Evolutionary conservation across 306 rosid species (phyloP).

Genomic region (Sesbania bispinosa): DNA sequence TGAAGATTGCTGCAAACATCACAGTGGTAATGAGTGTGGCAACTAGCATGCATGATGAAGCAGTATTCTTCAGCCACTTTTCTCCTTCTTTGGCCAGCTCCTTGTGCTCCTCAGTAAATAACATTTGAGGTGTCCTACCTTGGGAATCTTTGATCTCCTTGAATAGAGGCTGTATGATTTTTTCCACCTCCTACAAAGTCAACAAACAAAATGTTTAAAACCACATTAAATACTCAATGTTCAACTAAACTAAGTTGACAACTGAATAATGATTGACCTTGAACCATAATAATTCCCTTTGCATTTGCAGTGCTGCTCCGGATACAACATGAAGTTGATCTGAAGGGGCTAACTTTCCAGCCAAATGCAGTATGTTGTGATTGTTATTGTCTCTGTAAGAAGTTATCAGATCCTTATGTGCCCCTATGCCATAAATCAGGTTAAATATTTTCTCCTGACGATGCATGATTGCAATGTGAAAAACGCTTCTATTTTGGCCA

Average conservation of each 20-base stretch:
- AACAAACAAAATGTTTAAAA: no score
- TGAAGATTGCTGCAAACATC: slow-evolving; percentile 18
- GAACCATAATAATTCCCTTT: no score
- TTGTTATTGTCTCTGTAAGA: slow-evolving; percentile 9
- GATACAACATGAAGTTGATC: no score
- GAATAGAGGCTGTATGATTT: no score
- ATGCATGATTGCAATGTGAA: slow-evolving; percentile 2
- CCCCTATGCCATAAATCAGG: slow-evolving; percentile 18
- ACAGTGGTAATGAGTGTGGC: slow-evolving; percentile 13
- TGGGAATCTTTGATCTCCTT: no score
- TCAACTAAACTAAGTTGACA: no score
- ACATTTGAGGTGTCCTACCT: slow-evolving; percentile 15
- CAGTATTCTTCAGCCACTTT: slow-evolving; percentile 21
- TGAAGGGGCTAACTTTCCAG: slow-evolving; percentile 15
- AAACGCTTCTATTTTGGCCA: slow-evolving; percentile 12
- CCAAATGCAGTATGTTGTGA: slow-evolving; percentile 18
- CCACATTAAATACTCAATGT: no score
- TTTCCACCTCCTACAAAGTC: no score
- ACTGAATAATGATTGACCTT: no score
- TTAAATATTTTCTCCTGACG: slow-evolving; percentile 12
- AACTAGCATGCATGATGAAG: slow-evolving; percentile 12
- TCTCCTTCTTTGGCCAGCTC: slow-evolving; percentile 19
- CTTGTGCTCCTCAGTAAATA: slow-evolving; percentile 5
- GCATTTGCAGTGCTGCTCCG: no score
- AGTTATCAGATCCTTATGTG: slow-evolving; percentile 14